phyloP scores from a whole-genome alignment of 371 early-diverging fungal genomes.

The Mortierella sp. region DNA sequence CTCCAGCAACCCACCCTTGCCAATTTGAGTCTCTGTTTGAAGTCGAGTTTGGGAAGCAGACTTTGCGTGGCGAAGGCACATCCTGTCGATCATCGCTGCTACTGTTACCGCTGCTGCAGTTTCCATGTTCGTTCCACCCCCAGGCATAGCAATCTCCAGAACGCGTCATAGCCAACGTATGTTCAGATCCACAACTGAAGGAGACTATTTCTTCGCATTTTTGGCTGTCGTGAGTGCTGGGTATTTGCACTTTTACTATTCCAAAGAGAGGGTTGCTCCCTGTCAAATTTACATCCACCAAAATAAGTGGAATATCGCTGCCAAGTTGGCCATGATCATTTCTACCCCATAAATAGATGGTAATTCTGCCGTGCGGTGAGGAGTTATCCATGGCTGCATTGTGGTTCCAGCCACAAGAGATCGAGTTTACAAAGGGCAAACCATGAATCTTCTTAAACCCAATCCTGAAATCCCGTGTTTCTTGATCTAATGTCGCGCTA shows the following conservation, averaged over 20 bases:
- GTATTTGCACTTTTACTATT: conserved; percentile 29
- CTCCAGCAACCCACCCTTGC: conserved; percentile 35
- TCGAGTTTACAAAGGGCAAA: conserved; percentile 31
- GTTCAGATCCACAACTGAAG: conserved; percentile 85
- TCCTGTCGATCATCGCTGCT: conserved; percentile 21
- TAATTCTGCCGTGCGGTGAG: conserved; percentile 9
- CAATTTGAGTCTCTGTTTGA: background rate
- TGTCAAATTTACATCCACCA: conserved; percentile 4
- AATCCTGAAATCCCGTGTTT: conserved; percentile 27
- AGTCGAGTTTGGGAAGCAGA: conserved; percentile 3
- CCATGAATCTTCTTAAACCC: conserved; percentile 37
- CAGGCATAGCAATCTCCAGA: conserved; percentile 68
- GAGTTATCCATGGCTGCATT: conserved; percentile 61
- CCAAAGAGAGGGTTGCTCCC: background rate
- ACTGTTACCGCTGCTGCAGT: conserved; percentile 65
- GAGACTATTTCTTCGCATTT: conserved; percentile 35
- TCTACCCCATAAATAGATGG: conserved; percentile 74
- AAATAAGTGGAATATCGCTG: background rate
- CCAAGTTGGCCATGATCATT: conserved; percentile 79
- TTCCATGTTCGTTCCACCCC: conserved; percentile 98
- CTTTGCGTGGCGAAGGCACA: conserved; percentile 28
- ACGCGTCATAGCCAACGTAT: conserved; percentile 67
- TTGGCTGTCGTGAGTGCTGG: background rate
- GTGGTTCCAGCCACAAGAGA: conserved; percentile 85
- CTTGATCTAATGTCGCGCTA: background rate